Conservation (phyloP, 2,329 filamentous ascomycete species). For the Sporothrix curviconia region DNA sequence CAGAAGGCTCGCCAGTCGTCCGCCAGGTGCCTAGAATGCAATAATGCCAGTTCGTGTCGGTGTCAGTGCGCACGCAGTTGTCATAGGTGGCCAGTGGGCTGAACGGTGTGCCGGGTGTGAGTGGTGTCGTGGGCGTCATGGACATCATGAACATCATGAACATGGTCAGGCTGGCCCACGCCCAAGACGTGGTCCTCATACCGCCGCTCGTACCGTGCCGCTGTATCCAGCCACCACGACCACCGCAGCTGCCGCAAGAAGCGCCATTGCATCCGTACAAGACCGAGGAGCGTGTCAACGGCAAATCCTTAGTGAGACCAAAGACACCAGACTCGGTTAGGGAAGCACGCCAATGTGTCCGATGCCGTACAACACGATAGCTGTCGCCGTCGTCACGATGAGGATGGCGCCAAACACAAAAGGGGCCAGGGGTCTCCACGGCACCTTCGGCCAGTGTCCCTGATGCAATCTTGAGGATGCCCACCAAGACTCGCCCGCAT, state of each 20-base stretch:
- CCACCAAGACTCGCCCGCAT: background rate
- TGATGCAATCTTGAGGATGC: background rate
- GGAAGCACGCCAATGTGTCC: constrained; percentile 12
- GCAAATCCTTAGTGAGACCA: constrained; percentile 15
- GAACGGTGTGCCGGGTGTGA: background rate
- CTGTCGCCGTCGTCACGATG: constrained; percentile 11
- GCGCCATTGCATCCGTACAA: constrained; percentile 11
- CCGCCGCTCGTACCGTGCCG: constrained; percentile 7
- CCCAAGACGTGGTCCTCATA: background rate
- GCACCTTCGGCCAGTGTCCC: background rate
- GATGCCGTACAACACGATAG: constrained; percentile 16
- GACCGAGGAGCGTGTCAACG: constrained; percentile 2
- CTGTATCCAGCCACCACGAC: constrained; percentile 15
- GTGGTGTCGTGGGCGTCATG: background rate
- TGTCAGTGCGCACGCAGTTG: background rate
- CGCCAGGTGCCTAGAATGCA: background rate
- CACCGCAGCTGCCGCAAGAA: constrained; percentile 14
- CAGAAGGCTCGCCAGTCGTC: no score
- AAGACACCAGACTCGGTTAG: constrained; percentile 14
- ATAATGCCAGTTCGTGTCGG: background rate
- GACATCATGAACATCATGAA: no score
- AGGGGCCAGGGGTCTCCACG: constrained; percentile 11
- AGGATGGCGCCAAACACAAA: constrained; percentile 14
- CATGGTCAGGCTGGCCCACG: no score
- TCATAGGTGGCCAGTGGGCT: background rate